Percentiles rank a stretch among this genome's conserved stretches.
These are phyloP conservation scores for Cyberlindnera mycetangii DNA, from an alignment of 805 yeast species.

Conservation along the genomic window DNA sequence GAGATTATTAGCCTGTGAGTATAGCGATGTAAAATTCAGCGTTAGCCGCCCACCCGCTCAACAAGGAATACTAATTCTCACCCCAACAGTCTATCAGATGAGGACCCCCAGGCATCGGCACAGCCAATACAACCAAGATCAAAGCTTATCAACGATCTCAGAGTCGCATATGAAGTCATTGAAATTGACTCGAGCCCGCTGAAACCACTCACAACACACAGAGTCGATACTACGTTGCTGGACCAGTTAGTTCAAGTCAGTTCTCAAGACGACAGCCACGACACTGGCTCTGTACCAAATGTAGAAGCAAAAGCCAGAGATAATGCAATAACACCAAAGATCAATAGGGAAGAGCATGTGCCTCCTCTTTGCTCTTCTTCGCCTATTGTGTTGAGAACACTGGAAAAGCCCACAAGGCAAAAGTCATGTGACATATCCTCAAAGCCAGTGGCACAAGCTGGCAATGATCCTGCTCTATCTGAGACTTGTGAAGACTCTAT, in stretches of 20 bases:
- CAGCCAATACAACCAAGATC: conserved; percentile 3
- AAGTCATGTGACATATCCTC: too few species aligned
- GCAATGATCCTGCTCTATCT: too few species aligned
- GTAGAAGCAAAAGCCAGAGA: neutral
- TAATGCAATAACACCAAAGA: too few species aligned
- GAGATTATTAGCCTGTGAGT: too few species aligned
- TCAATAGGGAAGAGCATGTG: too few species aligned
- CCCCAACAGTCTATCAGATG: conserved; percentile 7
- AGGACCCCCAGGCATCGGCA: conserved; percentile 7
- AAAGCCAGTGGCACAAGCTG: too few species aligned
- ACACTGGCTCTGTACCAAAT: neutral
- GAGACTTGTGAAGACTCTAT: conserved; percentile 8
- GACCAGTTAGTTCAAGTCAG: neutral
- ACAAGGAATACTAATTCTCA: neutral
- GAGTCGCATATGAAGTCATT: neutral
- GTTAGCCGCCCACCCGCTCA: neutral
- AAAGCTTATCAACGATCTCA: neutral
- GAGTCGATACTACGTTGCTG: neutral
- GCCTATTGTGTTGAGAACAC: too few species aligned
- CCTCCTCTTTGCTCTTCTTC: too few species aligned
- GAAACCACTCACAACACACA: neutral
- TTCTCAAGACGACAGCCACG: conserved; percentile 1
- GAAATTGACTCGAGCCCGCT: neutral
- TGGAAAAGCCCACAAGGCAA: too few species aligned
- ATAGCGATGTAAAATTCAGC: neutral